A percentile compares a stretch with the other conserved stretches of the same genome.
These are phyloP conservation scores for Kingdonia uniflora DNA, from an alignment of 164 flowering plant genomes.

Conservation along the genomic window DNA sequence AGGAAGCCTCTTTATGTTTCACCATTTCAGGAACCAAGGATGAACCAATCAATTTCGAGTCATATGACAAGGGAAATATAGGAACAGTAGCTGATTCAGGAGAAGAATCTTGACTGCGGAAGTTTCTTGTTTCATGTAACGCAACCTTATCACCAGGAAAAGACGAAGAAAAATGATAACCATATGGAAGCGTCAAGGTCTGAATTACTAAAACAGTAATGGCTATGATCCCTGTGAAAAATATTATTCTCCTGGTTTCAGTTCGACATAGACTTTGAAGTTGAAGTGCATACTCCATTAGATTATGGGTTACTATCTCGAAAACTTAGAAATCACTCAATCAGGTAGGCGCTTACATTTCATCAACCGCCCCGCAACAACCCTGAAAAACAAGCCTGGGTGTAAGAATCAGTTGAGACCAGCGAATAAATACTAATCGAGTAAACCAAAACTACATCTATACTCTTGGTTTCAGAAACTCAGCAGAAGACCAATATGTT, in stretches of 20 bases:
- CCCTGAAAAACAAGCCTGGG: conserved; percentile 1
- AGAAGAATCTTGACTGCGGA: conserved; percentile 7
- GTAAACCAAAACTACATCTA: too few species aligned
- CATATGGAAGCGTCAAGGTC: conserved; percentile 36
- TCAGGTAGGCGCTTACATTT: not conserved
- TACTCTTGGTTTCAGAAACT: too few species aligned
- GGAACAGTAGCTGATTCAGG: not conserved
- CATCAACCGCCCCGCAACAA: not conserved
- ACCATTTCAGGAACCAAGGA: conserved; percentile 8
- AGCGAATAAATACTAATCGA: too few species aligned
- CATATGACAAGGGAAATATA: not conserved
- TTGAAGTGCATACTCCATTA: conserved; percentile 19
- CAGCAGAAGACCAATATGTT: too few species aligned
- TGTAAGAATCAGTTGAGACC: not conserved
- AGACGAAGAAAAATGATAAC: conserved; percentile 16
- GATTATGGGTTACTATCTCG: not conserved
- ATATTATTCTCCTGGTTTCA: conserved; percentile 32
- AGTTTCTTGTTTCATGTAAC: conserved; percentile 7
- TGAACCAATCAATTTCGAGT: conserved; percentile 5
- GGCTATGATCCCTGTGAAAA: conserved; percentile 33
- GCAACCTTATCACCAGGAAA: conserved; percentile 7
- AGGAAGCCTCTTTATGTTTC: conserved; percentile 5
- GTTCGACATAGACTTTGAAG: conserved; percentile 23
- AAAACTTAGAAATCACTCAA: not conserved
- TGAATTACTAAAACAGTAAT: conserved; percentile 26